Percentiles rank a stretch among this genome's conserved stretches.
phyloP scores from a whole-genome alignment of 225 moss, liverwort and hornwort genomes.

The Takakia lepidozioides region DNA sequence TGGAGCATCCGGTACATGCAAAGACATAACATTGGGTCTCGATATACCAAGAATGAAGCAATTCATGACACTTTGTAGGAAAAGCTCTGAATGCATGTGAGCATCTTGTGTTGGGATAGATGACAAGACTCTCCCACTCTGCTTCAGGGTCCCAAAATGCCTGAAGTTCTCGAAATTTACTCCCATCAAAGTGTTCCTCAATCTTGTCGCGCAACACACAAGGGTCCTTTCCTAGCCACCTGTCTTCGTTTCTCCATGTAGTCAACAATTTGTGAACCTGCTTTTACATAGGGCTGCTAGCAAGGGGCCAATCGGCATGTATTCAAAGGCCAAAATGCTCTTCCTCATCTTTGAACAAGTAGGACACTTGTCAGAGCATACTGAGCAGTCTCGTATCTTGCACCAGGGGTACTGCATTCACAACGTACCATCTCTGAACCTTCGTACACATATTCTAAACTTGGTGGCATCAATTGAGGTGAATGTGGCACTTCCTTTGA shows the following conservation, averaged over 20 bases:
- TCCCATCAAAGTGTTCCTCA: too few relatives aligned
- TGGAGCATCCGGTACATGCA: not conserved
- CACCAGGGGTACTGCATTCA: too few relatives aligned
- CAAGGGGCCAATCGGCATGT: not conserved
- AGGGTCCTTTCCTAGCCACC: not conserved
- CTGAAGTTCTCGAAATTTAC: too few relatives aligned
- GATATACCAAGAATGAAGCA: too few relatives aligned
- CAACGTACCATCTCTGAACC: too few relatives aligned
- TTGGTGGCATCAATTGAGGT: too few relatives aligned
- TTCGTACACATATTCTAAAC: too few relatives aligned
- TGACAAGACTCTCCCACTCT: too few relatives aligned
- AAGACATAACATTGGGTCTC: not conserved
- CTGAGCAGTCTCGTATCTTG: not conserved
- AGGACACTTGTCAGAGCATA: not conserved
- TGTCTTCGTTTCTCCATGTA: not conserved
- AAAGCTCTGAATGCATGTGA: not conserved
- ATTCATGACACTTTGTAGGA: too few relatives aligned
- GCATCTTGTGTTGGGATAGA: not conserved
- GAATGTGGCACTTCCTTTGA: too few relatives aligned
- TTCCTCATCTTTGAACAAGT: not conserved
- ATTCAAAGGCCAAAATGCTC: not conserved
- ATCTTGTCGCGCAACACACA: not conserved
- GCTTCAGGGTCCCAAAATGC: too few relatives aligned
- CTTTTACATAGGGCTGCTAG: not conserved
- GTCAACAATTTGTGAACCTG: not conserved